Base-by-base conservation (phyloP, 352 stramenopile species). In the Pythium insidiosum region DNA sequence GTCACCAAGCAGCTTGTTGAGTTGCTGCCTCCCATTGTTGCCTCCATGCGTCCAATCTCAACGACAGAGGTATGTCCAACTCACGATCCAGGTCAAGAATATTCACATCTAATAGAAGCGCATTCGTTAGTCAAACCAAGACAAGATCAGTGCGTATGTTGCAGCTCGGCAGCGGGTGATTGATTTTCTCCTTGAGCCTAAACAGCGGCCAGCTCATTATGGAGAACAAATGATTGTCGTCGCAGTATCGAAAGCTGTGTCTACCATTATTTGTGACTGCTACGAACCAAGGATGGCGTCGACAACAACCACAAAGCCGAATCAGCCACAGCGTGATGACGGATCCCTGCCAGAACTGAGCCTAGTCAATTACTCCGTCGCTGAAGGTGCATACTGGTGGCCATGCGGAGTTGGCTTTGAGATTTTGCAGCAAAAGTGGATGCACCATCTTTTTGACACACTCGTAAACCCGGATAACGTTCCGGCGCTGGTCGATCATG, bases 1-100 rank as follows among this genome's bases (percentile, higher is more conserved):
- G 80, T 92, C 26, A 83, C 64, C 1, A 94, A 92, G 38, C 75
- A 88, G 37, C 73, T 94, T 37, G 51, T 92, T 34, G 75, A 88
- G 21, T 39, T 94, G 5, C 49, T 92, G 5, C 70, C 79, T 28
- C 59, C 70, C 12, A 48, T 94, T 1, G 50, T 94, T 4, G 47
- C 56, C 13, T 81, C 82, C 1, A 85, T 89, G 52, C 68, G 82
- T 21, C 82, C 82, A 42, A 52, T 66, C 10, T 73, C 68, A 4
- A 66, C 35, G 26, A 58, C 73, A 21, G 61, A 76, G 53, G 66
- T 73, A n/a, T 16, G 39, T 35, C 9, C 2, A 6, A 13, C 16
- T 40, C 9, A 5, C 31, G 18, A 22, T 11, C 13, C 12, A 34
- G 28, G n/a, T 39, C 35, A 56, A 34, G 21, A 24, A 47, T 19